Base-by-base conservation (phyloP, 805 yeast species). In the Barnettozyma sucrosica region DNA sequence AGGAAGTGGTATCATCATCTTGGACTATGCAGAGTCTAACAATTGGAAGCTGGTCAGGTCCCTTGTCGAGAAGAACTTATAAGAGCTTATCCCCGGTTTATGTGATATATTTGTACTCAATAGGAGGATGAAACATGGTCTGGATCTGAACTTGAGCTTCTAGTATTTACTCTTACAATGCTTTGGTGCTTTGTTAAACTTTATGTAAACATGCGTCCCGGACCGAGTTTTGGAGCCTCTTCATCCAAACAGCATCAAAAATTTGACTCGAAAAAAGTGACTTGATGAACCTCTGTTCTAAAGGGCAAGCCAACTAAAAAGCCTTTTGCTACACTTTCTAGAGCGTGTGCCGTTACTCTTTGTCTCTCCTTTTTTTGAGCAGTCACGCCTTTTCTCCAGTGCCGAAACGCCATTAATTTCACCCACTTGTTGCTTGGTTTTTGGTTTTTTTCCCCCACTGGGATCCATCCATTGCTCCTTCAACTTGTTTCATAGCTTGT, bases 21-120 rank as follows among this genome's bases (percentile, higher is more conserved):
- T 85, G 60, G 93, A 85, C 62, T 85, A 77, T 57, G 77, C 80
- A 36, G 89, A 83, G 49, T 60, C 66, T 14, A 69, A 81, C 48
- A 68, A 80, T 59, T 85, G 89, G 89, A 70, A 67, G 54, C 62
- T 80, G 48, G 75, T 72, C 24, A 71, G 68, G 55, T 61, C 62
- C 33, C 67, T 84, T 47, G 71, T 83, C 46, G 74, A 78, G 54
- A 69, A 74, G 54, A 81, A 81, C 59, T 68, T 34, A 10, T 34
- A 18, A 7, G 4, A 10, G 21, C n/a, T 34, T 2, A 3, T 18
- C 21, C 20, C 5, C 11, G 16, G 18, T 32, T 13, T 32, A 6
- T 13, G 11, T 32, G 25, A 23, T 23, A 23, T 23, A 8, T 23
- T 23, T n/a, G n/a, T n/a, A n/a, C n/a, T n/a, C n/a, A n/a, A n/a